These are phyloP conservation scores for Xylaria sp. DNA, from an alignment of 2,329 filamentous ascomycete species.

Conservation along the genomic window DNA sequence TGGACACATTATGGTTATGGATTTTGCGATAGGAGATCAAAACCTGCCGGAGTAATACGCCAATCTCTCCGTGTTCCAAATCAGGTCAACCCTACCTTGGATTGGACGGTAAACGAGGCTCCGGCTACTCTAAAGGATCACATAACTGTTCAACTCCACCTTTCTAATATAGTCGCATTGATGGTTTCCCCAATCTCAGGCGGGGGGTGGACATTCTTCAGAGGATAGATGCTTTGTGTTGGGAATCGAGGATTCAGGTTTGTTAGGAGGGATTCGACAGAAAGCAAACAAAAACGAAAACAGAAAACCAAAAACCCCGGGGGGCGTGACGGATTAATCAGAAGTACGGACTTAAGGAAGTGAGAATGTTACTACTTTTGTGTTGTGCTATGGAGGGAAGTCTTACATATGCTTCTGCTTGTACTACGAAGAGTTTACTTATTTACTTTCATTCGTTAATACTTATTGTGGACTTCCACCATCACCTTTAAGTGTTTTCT, in stretches of 20 bases:
- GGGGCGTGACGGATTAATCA: constrained; percentile 14
- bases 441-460: constrained; percentile 20
- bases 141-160: constrained; percentile 27
- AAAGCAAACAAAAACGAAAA: too few relatives aligned
- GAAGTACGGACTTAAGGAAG: constrained; percentile 18
- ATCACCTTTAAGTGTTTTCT: not conserved
- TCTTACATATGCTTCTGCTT: constrained; percentile 35
- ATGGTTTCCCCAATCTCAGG: constrained; percentile 34
- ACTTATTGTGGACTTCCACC: constrained; percentile 11
- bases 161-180: constrained; percentile 35
- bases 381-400: constrained; percentile 32
- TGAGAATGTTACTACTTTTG: constrained; percentile 26
- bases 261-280: constrained; percentile 28
- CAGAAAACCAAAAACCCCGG: constrained; percentile 21
- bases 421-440: constrained; percentile 32
- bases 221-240: constrained; percentile 37
- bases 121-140: constrained; percentile 23
- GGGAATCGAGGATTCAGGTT: constrained; percentile 36
- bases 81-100: constrained; percentile 16
- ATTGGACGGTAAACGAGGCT: constrained; percentile 28
- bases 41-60: constrained; percentile 24
- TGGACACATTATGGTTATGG: constrained; percentile 65
- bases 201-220: constrained; percentile 35
- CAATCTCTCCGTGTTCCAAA: constrained; percentile 24
- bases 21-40: constrained; percentile 56